Conservation (phyloP, 495 filamentous ascomycete genomes). For the Staphylotrichum longicolle region DNA sequence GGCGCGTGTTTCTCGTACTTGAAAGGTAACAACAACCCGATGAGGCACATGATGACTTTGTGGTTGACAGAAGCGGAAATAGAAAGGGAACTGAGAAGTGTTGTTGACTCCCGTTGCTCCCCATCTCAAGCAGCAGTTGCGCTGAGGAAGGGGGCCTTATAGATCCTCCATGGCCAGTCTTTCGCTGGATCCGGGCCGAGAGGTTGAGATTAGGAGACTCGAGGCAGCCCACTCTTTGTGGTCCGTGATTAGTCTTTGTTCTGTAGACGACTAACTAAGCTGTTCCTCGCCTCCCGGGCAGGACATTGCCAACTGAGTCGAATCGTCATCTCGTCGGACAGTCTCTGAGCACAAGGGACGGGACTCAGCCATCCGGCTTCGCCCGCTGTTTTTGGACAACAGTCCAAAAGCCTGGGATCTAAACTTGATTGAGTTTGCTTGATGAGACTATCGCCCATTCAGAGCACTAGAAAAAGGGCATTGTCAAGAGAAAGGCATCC, state of each 20-base stretch:
- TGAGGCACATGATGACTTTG: conserved; percentile 14
- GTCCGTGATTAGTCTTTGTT: neutral
- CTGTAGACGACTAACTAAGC: neutral
- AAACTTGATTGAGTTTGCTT: neutral
- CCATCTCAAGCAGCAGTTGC: neutral
- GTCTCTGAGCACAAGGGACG: neutral
- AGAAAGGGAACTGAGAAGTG: neutral
- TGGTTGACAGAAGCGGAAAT: neutral
- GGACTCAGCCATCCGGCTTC: neutral
- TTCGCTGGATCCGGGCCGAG: neutral
- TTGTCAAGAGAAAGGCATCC: neutral
- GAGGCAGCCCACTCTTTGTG: conserved; percentile 13
- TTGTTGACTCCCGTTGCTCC: neutral
- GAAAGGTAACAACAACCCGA: conserved; percentile 17
- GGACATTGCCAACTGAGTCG: neutral
- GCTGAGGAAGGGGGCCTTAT: neutral
- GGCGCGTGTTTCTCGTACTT: neutral
- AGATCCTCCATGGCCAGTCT: neutral
- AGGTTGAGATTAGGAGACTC: neutral
- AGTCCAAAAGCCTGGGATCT: neutral
- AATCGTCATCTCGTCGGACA: neutral
- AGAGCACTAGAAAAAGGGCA: neutral
- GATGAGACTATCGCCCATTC: neutral
- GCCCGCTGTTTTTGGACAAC: neutral
- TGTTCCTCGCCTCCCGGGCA: neutral